These are phyloP conservation scores for Cephaloascus fragrans DNA, from an alignment of 805 yeast species.

Conservation along the genomic window DNA sequence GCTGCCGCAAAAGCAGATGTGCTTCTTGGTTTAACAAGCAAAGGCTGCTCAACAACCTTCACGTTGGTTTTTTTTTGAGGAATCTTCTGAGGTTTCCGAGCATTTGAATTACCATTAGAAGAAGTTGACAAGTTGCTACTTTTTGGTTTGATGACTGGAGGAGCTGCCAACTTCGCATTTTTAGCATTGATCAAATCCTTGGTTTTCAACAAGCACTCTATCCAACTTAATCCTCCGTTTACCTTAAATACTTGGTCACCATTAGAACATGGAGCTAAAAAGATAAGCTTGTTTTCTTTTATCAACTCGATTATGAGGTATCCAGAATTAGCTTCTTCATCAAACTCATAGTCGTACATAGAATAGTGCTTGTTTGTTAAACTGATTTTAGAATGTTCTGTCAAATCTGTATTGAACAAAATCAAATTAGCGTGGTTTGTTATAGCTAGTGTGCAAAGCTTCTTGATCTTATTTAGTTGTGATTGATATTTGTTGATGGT, in stretches of 20 bases:
- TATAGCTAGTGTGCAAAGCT: constrained; percentile 16
- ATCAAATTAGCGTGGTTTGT: constrained; percentile 21
- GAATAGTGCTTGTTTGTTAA: constrained; percentile 47
- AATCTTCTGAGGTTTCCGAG: neutral
- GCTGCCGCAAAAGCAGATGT: constrained; percentile 12
- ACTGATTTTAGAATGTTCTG: constrained; percentile 21
- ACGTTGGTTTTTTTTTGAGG: neutral
- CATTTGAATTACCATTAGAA: too few species aligned
- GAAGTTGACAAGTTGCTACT: neutral
- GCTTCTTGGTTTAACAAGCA: constrained; percentile 1
- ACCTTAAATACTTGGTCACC: constrained; percentile 23
- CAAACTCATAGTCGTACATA: constrained; percentile 75
- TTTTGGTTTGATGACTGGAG: neutral
- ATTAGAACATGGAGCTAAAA: constrained; percentile 35
- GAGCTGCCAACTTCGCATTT: constrained; percentile 1
- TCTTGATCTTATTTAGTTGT: constrained; percentile 9
- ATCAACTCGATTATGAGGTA: constrained; percentile 56
- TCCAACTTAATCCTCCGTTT: constrained; percentile 51
- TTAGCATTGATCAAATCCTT: constrained; percentile 34
- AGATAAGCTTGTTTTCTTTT: constrained; percentile 46
- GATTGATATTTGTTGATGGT: constrained; percentile 14
- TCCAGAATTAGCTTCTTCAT: constrained; percentile 46
- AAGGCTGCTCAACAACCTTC: neutral
- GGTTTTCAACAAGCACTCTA: constrained; percentile 58
- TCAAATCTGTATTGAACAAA: constrained; percentile 10